Evolutionary conservation across 768 basidiomycete species (phyloP), one percentile per base, ranked within the genome.

Genomic region (Boletus pseudopeckii): DNA sequence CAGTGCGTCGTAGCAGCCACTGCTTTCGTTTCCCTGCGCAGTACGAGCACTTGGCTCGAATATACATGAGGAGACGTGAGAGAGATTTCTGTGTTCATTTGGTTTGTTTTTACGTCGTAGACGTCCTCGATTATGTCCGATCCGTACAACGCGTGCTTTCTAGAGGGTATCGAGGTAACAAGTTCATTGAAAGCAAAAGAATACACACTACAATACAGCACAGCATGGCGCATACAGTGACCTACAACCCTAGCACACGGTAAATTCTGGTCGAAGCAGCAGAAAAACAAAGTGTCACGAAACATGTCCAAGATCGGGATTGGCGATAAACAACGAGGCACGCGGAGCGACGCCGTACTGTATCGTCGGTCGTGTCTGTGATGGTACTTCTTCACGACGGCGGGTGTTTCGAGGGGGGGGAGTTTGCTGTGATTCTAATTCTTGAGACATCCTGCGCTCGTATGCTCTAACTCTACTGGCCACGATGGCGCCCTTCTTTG

Each of bases 271-370:
- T 37, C 28, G 38, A 46, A 38, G 44, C 13, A 48, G 36, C 37
- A 15, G 36, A 14, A 7, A 41, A 40, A 43, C 14, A 14, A 45
- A 28, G 37, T 20, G 33, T 67, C 62, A 68, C 36, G 53, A 44
- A 37, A 49, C 20, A 40, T 43, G 44, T 48, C 54, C 53, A 40
- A 51, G 48, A 54, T 66, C 64, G 36, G 90, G 88, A 69, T 92
- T 91, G 22, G 86, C 86, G 48, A 92, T 77, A 59, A 81, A 91
- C 30, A 92, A 74, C 56, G 81, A 81, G 18, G 80, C 71, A 55
- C 80, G 77, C 22, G 82, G 81, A 34, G 77, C 83, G 33, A 90
- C 76, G 13, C 87, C 88, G 65, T 90, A 91, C 26, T 79, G 75
- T 36, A 83, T 73, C 40, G 66, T 68, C 47, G 70, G 59, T 48